Evolutionary conservation across 441 rosid genomes (phyloP), one percentile per base, ranked within the genome.

Genomic region (Aquilaria agallochum): DNA sequence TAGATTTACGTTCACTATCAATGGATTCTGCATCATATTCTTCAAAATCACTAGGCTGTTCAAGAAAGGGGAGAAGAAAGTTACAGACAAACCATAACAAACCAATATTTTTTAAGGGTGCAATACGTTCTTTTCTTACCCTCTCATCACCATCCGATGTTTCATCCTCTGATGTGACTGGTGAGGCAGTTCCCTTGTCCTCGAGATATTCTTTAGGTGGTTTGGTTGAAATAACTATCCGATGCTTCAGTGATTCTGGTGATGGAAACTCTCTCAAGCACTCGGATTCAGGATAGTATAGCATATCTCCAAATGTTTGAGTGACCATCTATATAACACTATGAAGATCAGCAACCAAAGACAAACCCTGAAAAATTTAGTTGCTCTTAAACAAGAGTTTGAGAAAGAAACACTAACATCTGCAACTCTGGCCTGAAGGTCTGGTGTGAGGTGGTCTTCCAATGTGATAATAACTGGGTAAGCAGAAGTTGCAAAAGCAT

Each of bases 381-480:
- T n/a, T 50, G 15, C 11, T 44, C 27, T 59, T 2, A 8, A 27
- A 46, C 9, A 15, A 33, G 50, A 5, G 30, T 0, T n/a, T 56
- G 42, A 53, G 9, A 31, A 44, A 62, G 2, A 32, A 30, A 63
- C 55, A 62, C 74, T 47, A n/a, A 86, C 87, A 87, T 82, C 90
- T 47, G 90, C 90, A 32, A 79, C 88, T 78, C 68, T 87, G 54
- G 88, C 86, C 68, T 87, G 93, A 74, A 87, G 84, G 50, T 82
- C 78, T 34, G 83, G 65, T 15, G 87, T 84, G 61, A 87, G 90
- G 59, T 87, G 93, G 58, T 87, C 93, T 67, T 87, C 93, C 68
- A 87, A 70, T 40, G 93, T 87, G 53, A 84, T 80, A 13, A 87
- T 79, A 57, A 87, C 90, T 0, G 93, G 93, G 69, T 78, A 87